Conservation (phyloP, 352 stramenopile species). For the Pythium sp. region DNA sequence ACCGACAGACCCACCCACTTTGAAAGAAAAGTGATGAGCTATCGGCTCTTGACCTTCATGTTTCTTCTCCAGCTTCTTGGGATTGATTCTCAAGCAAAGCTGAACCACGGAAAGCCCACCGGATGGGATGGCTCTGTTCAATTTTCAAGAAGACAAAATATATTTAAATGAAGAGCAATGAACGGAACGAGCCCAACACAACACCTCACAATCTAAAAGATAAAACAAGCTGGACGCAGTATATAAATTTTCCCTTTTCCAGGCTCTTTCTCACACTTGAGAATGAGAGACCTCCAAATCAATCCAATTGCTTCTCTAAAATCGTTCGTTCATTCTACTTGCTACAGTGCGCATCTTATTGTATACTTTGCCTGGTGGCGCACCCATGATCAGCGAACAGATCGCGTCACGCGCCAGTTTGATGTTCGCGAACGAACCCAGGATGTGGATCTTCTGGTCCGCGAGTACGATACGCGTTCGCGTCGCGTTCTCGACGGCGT, state of each 20-base stretch:
- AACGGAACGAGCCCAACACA: not conserved
- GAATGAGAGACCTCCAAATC: not conserved
- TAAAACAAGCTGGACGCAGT: slow-evolving; percentile 7
- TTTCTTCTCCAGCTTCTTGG: not conserved
- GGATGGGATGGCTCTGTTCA: not conserved
- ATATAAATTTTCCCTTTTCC: slow-evolving; percentile 13
- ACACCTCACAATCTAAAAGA: not conserved
- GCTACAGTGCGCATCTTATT: slow-evolving; percentile 99
- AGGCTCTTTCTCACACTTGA: not conserved
- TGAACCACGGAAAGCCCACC: not conserved
- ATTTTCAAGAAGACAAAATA: slow-evolving; percentile 1
- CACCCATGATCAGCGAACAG: slow-evolving; percentile 93
- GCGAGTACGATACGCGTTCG: slow-evolving; percentile 98
- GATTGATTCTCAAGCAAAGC: not conserved
- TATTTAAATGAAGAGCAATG: slow-evolving; percentile 10
- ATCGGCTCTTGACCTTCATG: not conserved
- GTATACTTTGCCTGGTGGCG: slow-evolving; percentile 99
- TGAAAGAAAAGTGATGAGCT: not conserved
- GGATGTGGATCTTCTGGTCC: slow-evolving; percentile 98
- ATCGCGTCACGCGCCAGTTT: slow-evolving; percentile 93
- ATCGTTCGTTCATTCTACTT: slow-evolving; percentile 97
- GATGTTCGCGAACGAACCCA: slow-evolving; percentile 99
- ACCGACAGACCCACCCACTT: not conserved
- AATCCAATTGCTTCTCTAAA: slow-evolving; percentile 46
- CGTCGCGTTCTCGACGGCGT: slow-evolving; percentile 99